A percentile compares a stretch with the other conserved stretches of the same genome.
Conservation (phyloP, 2,329 filamentous ascomycete species). For the Sporothrix euskadiensis region DNA sequence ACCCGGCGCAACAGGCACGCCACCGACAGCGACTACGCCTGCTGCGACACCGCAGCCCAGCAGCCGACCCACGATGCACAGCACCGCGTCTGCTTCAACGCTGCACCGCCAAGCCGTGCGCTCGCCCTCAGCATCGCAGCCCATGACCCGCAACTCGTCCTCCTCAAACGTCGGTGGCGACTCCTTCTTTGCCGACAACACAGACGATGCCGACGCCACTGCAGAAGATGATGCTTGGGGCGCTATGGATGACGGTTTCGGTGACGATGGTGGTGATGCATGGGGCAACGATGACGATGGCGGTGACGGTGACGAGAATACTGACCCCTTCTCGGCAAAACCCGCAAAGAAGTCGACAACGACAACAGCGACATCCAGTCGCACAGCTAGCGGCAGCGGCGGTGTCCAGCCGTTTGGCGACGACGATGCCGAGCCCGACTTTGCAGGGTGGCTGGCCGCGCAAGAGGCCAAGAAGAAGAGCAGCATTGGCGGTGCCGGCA, state of each 20-base stretch:
- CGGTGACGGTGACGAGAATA: not conserved
- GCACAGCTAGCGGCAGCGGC: conserved; percentile 30
- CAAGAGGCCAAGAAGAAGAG: conserved; percentile 66
- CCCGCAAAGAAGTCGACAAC: conserved; percentile 37
- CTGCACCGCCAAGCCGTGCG: conserved; percentile 62
- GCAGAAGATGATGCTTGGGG: conserved; percentile 76
- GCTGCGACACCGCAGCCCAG: not conserved
- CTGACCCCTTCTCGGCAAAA: conserved; percentile 36
- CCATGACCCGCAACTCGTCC: conserved; percentile 52
- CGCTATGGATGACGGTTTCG: conserved; percentile 59
- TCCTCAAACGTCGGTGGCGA: conserved; percentile 42
- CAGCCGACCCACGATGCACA: conserved; percentile 46
- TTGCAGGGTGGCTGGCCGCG: conserved; percentile 90
- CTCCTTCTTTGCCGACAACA: conserved; percentile 57
- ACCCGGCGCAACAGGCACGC: conserved; percentile 45
- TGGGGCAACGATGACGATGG: conserved; percentile 34
- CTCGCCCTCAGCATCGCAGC: conserved; percentile 49
- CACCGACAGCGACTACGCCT: conserved; percentile 36
- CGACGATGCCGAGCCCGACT: conserved; percentile 87
- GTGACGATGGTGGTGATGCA: conserved; percentile 37
- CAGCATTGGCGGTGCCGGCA: conserved; percentile 45
- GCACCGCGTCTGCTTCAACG: conserved; percentile 56
- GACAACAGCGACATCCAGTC: conserved; percentile 50
- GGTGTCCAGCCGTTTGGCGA: conserved; percentile 61
- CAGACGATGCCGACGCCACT: conserved; percentile 60